Conservation (phyloP, 2,329 filamentous ascomycete species). For the Aspergillus sp. region DNA sequence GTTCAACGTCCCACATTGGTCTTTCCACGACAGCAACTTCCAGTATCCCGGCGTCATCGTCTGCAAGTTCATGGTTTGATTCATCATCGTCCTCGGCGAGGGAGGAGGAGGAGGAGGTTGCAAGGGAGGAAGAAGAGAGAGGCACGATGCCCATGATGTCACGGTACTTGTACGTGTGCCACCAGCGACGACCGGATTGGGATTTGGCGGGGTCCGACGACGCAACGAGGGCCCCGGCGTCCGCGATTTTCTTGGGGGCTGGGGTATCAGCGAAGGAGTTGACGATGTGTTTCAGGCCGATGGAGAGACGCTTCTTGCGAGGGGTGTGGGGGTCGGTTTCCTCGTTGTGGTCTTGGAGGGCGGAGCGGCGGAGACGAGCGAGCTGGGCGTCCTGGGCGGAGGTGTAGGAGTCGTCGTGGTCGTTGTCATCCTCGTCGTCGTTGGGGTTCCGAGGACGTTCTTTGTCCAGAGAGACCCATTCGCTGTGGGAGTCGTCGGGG, state of each 20-base stretch:
- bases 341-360: slow-evolving; percentile 28
- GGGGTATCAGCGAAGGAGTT: background rate
- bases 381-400: background rate
- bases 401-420: background rate
- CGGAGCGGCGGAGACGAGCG: slow-evolving; percentile 11
- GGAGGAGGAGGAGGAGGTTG: background rate
- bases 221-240: slow-evolving; percentile 20
- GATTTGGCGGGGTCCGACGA: slow-evolving; percentile 23
- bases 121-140: slow-evolving; percentile 41
- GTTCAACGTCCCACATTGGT: slow-evolving; percentile 77
- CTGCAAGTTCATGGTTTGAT: background rate
- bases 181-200: slow-evolving; percentile 47
- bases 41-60: slow-evolving; percentile 32
- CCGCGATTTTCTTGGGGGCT: slow-evolving; percentile 5
- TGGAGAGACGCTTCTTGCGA: background rate
- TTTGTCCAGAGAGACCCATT: slow-evolving; percentile 36
- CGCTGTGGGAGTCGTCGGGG: slow-evolving; percentile 34
- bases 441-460: slow-evolving; percentile 12
- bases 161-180: slow-evolving; percentile 90
- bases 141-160: slow-evolving; percentile 79
- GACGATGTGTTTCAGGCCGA: background rate
- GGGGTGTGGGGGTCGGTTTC: slow-evolving; percentile 22
- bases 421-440: slow-evolving; percentile 1
- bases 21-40: slow-evolving; percentile 90
- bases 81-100: background rate